These are phyloP conservation scores for Leptographium lundbergii DNA, from an alignment of 2,329 filamentous ascomycete species.

Conservation along the genomic window DNA sequence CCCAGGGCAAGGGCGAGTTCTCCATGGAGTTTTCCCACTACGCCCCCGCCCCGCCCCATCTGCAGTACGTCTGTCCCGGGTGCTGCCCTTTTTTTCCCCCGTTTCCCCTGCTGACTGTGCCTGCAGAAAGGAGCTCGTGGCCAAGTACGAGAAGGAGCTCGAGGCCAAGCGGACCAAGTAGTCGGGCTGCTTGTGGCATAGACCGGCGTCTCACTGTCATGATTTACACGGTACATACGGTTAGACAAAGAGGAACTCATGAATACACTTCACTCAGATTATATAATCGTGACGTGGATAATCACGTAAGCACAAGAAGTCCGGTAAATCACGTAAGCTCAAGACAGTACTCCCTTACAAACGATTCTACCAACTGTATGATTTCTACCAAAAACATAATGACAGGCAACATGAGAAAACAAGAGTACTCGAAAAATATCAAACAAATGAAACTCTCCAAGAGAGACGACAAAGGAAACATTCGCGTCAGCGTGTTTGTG, in stretches of 20 bases:
- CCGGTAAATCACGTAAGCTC: too few relatives aligned
- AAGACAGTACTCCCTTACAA: too few relatives aligned
- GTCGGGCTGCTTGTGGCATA: background rate
- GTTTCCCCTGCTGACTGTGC: background rate
- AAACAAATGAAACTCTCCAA: background rate
- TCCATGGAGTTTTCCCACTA: slow-evolving; percentile 99
- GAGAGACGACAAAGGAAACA: background rate
- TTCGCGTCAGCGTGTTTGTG: background rate
- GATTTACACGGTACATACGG: background rate
- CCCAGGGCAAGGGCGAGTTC: slow-evolving; percentile 97
- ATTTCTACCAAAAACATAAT: background rate
- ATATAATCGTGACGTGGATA: too few relatives aligned
- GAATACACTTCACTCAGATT: background rate
- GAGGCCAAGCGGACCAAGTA: slow-evolving; percentile 44
- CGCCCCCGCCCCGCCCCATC: slow-evolving; percentile 67
- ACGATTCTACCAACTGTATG: too few relatives aligned
- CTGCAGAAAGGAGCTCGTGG: slow-evolving; percentile 42
- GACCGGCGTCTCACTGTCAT: background rate
- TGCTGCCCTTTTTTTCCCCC: slow-evolving; percentile 5
- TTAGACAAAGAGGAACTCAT: background rate
- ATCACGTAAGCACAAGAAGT: too few relatives aligned
- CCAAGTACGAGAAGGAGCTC: slow-evolving; percentile 46
- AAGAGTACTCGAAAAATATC: background rate
- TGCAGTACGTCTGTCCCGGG: slow-evolving; percentile 65
- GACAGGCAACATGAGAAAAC: background rate